These are phyloP conservation scores for Aspergillus phoenicis DNA, from an alignment of 2,329 filamentous ascomycete species.

Conservation along the genomic window DNA sequence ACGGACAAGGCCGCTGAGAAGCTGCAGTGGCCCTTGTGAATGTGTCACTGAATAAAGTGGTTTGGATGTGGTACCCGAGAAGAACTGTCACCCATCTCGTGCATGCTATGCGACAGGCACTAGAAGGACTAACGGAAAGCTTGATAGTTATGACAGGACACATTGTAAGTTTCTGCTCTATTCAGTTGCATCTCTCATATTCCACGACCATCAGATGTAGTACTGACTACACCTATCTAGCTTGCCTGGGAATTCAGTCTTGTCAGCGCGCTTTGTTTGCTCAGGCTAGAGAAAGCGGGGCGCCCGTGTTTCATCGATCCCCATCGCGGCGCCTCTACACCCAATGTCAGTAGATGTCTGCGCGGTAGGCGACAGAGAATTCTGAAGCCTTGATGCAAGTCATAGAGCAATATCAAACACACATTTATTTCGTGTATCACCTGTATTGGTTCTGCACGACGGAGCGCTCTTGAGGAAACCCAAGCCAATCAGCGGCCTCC, in stretches of 20 bases:
- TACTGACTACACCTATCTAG: not conserved
- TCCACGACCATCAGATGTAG: not conserved
- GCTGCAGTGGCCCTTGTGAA: not conserved
- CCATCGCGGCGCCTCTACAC: not conserved
- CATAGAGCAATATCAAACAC: not conserved
- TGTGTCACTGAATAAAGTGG: not conserved
- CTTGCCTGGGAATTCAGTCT: not conserved
- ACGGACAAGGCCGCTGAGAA: not conserved
- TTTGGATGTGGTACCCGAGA: not conserved
- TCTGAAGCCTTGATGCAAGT: not conserved
- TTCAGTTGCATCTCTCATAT: not conserved
- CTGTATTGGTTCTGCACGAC: not conserved
- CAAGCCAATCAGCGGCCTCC: slow-evolving; percentile 10
- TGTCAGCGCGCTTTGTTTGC: not conserved
- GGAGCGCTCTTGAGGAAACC: slow-evolving; percentile 10
- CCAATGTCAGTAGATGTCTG: not conserved
- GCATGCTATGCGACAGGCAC: not conserved
- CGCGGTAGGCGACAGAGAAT: not conserved
- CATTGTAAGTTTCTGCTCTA: not conserved
- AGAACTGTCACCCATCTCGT: not conserved
- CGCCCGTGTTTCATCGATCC: slow-evolving; percentile 3
- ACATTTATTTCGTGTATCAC: not conserved
- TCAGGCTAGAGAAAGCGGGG: not conserved
- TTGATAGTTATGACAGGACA: not conserved
- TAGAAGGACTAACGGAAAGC: not conserved